These are phyloP conservation scores for Colletotrichum sojae DNA, from an alignment of 2,329 filamentous ascomycete species.

Conservation along the genomic window DNA sequence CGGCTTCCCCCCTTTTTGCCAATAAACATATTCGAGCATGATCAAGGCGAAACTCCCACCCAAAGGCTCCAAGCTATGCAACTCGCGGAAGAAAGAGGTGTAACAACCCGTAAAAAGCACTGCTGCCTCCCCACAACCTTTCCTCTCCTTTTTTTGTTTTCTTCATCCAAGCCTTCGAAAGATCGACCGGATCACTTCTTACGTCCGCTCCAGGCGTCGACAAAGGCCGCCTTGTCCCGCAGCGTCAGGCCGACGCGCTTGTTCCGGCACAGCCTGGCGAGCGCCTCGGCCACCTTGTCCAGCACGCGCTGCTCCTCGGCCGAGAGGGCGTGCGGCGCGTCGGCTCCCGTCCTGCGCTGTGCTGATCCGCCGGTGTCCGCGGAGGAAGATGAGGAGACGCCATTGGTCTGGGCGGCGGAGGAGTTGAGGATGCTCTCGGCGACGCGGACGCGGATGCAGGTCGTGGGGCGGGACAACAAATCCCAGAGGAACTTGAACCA, in stretches of 20 bases:
- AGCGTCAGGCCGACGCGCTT: conserved; percentile 90
- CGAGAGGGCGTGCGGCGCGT: conserved; percentile 47
- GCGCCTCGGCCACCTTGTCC: conserved; percentile 84
- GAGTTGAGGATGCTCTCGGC: conserved; percentile 79
- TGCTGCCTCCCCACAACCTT: conserved; percentile 18
- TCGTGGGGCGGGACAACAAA: conserved; percentile 85
- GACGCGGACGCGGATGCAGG: conserved; percentile 91
- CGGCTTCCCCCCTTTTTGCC: too few species aligned
- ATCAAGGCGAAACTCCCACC: conserved; percentile 6
- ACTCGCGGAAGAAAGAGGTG: background rate
- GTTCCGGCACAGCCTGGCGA: conserved; percentile 89
- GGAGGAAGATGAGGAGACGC: conserved; percentile 44
- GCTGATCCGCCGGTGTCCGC: conserved; percentile 47
- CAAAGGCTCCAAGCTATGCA: conserved; percentile 44
- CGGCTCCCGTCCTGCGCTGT: conserved; percentile 49
- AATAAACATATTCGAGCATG: conserved; percentile 14
- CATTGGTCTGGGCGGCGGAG: conserved; percentile 55
- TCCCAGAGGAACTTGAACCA: conserved; percentile 87
- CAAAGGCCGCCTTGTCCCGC: conserved; percentile 85
- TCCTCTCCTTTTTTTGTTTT: background rate
- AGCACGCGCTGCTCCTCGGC: conserved; percentile 79
- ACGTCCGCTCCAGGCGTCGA: conserved; percentile 72
- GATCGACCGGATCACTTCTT: conserved; percentile 50
- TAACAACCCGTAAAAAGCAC: conserved; percentile 10
- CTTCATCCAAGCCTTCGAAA: too few species aligned